These are phyloP conservation scores for Fusarium sp. DNA, from an alignment of 2,329 filamentous ascomycete genomes.

Conservation along the genomic window DNA sequence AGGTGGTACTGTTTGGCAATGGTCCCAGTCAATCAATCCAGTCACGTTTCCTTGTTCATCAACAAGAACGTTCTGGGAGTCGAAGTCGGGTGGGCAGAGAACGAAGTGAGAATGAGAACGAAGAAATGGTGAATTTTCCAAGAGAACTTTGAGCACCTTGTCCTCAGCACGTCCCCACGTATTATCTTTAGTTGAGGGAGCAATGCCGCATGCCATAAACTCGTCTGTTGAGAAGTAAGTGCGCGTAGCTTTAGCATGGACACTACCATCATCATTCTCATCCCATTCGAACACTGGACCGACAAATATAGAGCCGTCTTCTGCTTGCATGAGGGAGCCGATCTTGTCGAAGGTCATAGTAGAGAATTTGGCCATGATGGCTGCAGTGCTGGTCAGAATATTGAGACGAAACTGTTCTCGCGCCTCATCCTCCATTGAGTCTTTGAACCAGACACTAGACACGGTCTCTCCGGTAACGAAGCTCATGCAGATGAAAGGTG, in stretches of 20 bases:
- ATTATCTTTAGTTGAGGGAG: background rate
- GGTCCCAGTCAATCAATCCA: background rate
- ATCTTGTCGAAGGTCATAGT: background rate
- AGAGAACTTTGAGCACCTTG: background rate
- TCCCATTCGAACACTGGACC: background rate
- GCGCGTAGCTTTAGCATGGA: background rate
- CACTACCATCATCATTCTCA: background rate
- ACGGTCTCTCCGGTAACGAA: background rate
- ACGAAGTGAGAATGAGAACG: background rate
- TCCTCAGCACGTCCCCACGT: background rate
- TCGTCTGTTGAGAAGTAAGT: background rate
- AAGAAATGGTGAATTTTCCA: background rate
- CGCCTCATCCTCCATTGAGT: background rate
- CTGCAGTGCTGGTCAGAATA: background rate
- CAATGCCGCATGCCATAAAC: background rate
- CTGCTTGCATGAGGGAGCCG: background rate
- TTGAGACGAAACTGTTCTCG: background rate
- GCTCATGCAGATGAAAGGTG: slow-evolving; percentile 3
- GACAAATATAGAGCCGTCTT: background rate
- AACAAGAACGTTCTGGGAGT: background rate
- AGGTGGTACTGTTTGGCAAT: background rate
- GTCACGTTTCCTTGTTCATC: background rate
- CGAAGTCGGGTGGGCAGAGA: background rate
- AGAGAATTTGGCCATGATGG: background rate
- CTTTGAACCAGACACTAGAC: slow-evolving; percentile 1